phyloP scores from a whole-genome alignment of 441 rosid genomes.

The Viola pubescens region DNA sequence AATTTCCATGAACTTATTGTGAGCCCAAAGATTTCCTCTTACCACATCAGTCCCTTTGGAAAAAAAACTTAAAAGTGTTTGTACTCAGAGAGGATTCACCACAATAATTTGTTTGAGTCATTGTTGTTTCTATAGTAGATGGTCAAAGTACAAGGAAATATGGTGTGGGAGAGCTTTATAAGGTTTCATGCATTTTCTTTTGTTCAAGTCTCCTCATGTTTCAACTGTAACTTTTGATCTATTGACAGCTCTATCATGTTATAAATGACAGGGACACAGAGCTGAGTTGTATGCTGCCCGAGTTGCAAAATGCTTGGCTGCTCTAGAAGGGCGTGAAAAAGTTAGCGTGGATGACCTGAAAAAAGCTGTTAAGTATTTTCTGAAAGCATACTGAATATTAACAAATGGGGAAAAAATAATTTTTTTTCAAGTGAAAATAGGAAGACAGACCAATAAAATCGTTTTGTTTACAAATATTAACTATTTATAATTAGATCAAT shows the following conservation, averaged over 20 bases:
- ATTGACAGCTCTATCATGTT: neutral
- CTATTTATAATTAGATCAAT: neutral
- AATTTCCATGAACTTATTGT: too few species aligned
- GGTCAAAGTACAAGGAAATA: too few species aligned
- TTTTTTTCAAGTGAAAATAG: too few species aligned
- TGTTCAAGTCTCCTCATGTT: neutral
- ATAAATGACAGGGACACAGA: constrained; percentile 75
- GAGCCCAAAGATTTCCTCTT: too few species aligned
- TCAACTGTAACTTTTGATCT: neutral
- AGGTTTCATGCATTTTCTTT: neutral
- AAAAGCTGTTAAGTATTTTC: constrained; percentile 73
- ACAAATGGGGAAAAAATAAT: too few species aligned
- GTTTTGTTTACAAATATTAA: neutral
- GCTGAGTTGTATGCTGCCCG: constrained; percentile 95
- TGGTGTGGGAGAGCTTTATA: too few species aligned
- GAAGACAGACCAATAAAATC: neutral
- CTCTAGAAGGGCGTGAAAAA: constrained; percentile 93
- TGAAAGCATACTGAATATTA: constrained; percentile 8
- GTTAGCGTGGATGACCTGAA: constrained; percentile 91
- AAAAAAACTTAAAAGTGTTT: too few species aligned
- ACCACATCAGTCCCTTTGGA: too few species aligned
- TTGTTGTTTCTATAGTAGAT: too few species aligned
- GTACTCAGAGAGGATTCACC: too few species aligned
- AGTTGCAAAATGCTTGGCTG: constrained; percentile 95
- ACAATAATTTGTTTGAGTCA: too few species aligned